phyloP scores from a whole-genome alignment of 2,329 filamentous ascomycete species.

The Hypoxylon sp. region DNA sequence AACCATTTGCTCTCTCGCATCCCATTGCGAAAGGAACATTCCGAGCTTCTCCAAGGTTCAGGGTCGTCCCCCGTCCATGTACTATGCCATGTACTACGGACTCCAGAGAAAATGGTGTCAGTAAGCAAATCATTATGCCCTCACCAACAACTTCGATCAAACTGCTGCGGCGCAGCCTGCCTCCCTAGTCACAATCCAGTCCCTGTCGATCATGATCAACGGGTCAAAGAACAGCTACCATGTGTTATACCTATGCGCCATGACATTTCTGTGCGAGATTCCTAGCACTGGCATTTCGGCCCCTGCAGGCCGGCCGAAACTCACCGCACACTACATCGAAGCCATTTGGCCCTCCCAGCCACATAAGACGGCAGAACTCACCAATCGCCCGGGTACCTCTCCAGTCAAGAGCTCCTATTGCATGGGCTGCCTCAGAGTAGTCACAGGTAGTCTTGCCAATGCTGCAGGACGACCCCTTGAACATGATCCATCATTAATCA shows the following conservation, averaged over 20 bases:
- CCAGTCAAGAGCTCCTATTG: conserved; percentile 5
- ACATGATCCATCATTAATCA: conserved; percentile 22
- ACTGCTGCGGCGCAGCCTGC: conserved; percentile 23
- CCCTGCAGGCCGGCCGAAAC: conserved; percentile 33
- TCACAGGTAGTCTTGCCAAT: conserved; percentile 22
- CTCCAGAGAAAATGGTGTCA: conserved; percentile 18
- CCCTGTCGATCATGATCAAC: conserved; percentile 44
- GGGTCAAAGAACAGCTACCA: conserved; percentile 17
- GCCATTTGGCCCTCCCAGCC: conserved; percentile 28
- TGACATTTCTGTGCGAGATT: conserved; percentile 35
- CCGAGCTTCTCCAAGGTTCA: conserved; percentile 28
- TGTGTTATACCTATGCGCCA: conserved; percentile 32
- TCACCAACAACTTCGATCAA: conserved; percentile 33
- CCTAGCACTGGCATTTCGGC: conserved; percentile 27
- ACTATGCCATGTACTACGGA: conserved; percentile 5
- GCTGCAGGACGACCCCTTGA: conserved; percentile 16
- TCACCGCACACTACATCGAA: conserved; percentile 27
- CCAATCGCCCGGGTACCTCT: neutral
- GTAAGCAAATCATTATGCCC: conserved; percentile 31
- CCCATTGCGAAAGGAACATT: conserved; percentile 39
- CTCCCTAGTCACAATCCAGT: conserved; percentile 34
- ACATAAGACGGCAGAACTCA: conserved; percentile 10
- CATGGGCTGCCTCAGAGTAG: conserved; percentile 20
- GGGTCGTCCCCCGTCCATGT: conserved; percentile 7
- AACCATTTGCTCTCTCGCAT: conserved; percentile 15